These are phyloP conservation scores for Paracorniculantispora psalliotae DNA, from an alignment of 2,329 filamentous ascomycete genomes.

Conservation along the genomic window DNA sequence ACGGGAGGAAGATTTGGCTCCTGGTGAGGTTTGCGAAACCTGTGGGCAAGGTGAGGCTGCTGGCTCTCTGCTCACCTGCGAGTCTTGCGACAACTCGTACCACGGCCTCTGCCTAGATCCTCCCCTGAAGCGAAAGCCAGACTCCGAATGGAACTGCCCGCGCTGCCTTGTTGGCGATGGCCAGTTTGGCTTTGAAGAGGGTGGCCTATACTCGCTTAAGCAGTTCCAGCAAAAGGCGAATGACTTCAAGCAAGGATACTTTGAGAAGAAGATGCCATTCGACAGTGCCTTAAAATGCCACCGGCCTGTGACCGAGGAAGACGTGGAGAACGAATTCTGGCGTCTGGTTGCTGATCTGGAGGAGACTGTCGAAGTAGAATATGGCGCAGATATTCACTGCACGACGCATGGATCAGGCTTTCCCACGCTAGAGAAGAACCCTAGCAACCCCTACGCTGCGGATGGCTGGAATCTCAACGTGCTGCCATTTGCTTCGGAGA, in stretches of 20 bases:
- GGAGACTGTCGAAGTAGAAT: slow-evolving; percentile 95
- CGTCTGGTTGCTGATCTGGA: slow-evolving; percentile 87
- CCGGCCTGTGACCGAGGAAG: slow-evolving; percentile 82
- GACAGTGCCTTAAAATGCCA: slow-evolving; percentile 79
- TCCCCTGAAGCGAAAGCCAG: slow-evolving; percentile 69
- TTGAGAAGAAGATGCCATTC: slow-evolving; percentile 82
- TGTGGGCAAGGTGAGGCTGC: slow-evolving; percentile 76
- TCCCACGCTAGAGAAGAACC: slow-evolving; percentile 87
- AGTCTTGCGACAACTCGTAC: slow-evolving; percentile 84
- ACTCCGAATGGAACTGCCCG: slow-evolving; percentile 92
- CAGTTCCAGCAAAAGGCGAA: slow-evolving; percentile 96
- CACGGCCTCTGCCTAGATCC: slow-evolving; percentile 88
- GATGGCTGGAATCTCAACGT: slow-evolving; percentile 97
- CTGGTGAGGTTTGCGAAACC: slow-evolving; percentile 70
- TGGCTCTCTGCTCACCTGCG: slow-evolving; percentile 70
- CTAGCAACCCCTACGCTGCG: slow-evolving; percentile 77
- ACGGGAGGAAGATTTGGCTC: slow-evolving; percentile 44
- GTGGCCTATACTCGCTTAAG: slow-evolving; percentile 87
- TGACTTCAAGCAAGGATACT: slow-evolving; percentile 92
- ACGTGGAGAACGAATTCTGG: slow-evolving; percentile 97
- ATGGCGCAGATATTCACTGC: slow-evolving; percentile 95
- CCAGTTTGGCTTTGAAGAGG: slow-evolving; percentile 96
- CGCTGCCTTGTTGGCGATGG: slow-evolving; percentile 93
- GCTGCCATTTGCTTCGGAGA: slow-evolving; percentile 83
- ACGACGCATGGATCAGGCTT: slow-evolving; percentile 97